Evolutionary conservation across 371 early-diverging fungal species (phyloP).

Genomic region (Chytridium lagenaria): DNA sequence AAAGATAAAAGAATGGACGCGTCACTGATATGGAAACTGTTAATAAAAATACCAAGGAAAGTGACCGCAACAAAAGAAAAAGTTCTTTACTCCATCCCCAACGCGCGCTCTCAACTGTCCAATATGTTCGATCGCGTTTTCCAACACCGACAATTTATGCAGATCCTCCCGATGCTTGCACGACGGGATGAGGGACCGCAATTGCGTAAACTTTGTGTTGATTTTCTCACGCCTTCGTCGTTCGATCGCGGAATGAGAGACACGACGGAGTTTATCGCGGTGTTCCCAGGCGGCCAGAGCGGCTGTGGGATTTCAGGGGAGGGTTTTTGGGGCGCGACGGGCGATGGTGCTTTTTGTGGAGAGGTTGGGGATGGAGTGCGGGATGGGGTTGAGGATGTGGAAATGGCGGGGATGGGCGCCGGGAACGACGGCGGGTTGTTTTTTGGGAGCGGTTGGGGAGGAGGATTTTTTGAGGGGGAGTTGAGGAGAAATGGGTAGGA

Average conservation of each 20-base stretch:
- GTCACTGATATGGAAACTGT: too few relatives aligned
- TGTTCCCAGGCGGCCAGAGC: neutral
- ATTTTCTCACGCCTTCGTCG: constrained; percentile 76
- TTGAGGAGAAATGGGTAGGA: too few relatives aligned
- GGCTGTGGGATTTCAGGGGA: neutral
- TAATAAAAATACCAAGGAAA: too few relatives aligned
- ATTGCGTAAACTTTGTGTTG: constrained; percentile 67
- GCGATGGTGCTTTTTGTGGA: neutral
- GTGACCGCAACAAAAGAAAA: too few relatives aligned
- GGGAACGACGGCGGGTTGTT: too few relatives aligned
- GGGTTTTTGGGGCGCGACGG: neutral
- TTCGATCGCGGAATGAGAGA: constrained; percentile 79
- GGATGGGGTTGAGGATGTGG: neutral
- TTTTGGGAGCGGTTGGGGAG: too few relatives aligned
- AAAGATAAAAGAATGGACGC: too few relatives aligned
- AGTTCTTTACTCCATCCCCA: too few relatives aligned
- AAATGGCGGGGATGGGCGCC: too few relatives aligned
- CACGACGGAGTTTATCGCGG: constrained; percentile 51
- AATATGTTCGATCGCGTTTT: constrained; percentile 77
- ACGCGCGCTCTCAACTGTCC: constrained; percentile 24
- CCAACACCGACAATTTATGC: constrained; percentile 75
- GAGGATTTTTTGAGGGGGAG: too few relatives aligned
- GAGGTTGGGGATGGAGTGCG: too few relatives aligned
- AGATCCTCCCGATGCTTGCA: constrained; percentile 48
- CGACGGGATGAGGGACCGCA: constrained; percentile 56